These are phyloP conservation scores for Euphorbia celastroides DNA, from an alignment of 441 rosid species.

Conservation along the genomic window DNA sequence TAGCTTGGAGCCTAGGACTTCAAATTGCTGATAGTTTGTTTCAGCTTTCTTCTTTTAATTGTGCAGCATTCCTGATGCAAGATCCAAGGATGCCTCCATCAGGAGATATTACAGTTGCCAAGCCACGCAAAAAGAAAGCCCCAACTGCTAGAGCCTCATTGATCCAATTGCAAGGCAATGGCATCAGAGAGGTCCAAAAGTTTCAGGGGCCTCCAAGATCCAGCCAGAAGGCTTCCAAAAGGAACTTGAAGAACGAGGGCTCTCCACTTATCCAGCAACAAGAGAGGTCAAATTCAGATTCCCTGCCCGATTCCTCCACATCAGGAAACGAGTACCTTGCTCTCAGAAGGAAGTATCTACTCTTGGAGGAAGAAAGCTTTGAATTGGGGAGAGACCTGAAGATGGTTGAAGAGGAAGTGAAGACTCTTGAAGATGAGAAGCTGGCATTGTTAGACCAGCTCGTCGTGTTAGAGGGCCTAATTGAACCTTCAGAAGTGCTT, in stretches of 20 bases:
- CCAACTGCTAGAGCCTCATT: conserved; percentile 30
- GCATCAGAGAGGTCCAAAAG: conserved; percentile 25
- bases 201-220: conserved; percentile 24
- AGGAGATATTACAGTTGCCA: conserved; percentile 34
- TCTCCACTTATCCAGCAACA: conserved; percentile 46
- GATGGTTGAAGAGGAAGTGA: conserved; percentile 57
- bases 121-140: conserved; percentile 45
- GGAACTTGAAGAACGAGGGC: conserved; percentile 37
- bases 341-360: conserved; percentile 63
- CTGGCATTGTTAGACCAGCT: conserved; percentile 70
- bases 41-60: neutral
- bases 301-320: conserved; percentile 60
- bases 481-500: conserved; percentile 58
- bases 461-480: conserved; percentile 89
- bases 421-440: conserved; percentile 75
- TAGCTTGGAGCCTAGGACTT: too few species aligned
- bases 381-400: conserved; percentile 57
- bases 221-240: conserved; percentile 37
- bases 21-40: neutral
- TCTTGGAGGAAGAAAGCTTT: conserved; percentile 77
- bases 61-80: conserved; percentile 36
- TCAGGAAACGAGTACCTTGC: conserved; percentile 62
- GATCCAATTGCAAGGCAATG: conserved; percentile 34
- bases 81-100: conserved; percentile 41
- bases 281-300: conserved; percentile 65